Evolutionary conservation across 371 early-diverging fungal genomes (phyloP), one percentile per base, ranked within the genome.

Genomic region (Dinochytrium kinnereticum): DNA sequence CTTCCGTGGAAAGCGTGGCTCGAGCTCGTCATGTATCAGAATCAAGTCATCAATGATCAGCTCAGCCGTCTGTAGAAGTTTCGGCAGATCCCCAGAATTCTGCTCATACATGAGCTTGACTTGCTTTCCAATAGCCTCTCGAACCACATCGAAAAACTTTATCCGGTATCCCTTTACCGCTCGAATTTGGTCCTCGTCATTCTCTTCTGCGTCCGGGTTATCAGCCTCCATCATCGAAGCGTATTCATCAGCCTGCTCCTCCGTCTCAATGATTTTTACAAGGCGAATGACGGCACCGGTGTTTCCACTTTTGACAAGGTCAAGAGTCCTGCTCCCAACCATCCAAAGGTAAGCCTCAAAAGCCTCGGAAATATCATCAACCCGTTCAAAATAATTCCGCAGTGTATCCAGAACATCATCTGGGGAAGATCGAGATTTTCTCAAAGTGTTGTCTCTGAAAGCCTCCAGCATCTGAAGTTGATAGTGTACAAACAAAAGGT

Each of bases 251-350:
- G 93, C 92, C 37, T 83, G 81, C 78, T 98, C 97, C 80, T 97
- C 96, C 26, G 84, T 82, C 77, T 98, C 98, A 59, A 98, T 91
- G 31, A 97, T 92, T 76, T 97, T 97, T 70, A 91, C 90, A 28
- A 98, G 68, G 61, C 92, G 88, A 21, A 96, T 91, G 26, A 98
- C 86, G 17, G 93, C 85, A 0, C 91, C 79, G 2, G 88, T 85
- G 59, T 92, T 89, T 21, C 86, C 86, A 31, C 84, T 82, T 74
- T 90, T 90, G 13, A 92, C 91, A 40, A 96, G 81, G 1, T 91
- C 91, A n/a, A 95, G 82, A 55, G 94, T 81, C 70, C 90, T 85
- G n/a, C 88, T 86, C 1, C 94, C 89, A 31, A 97, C 77, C 40
- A 85, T 81, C 95, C 96, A 98, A 37, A 98, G 78, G 74, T 95